phyloP scores from a whole-genome alignment of 176 grass and related monocot genomes.

The Oryza meyeriana region DNA sequence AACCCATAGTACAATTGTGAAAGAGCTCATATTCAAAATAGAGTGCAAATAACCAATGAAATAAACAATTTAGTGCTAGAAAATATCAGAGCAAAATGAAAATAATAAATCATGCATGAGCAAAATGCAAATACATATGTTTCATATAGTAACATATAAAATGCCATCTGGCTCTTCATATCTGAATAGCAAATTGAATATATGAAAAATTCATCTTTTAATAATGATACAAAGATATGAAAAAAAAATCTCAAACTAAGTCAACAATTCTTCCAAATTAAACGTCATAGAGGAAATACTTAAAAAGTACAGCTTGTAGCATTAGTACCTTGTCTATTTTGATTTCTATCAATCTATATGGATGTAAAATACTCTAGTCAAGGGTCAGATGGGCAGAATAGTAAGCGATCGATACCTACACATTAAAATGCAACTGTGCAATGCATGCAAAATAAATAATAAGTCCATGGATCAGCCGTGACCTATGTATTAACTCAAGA shows the following conservation, averaged over 20 bases:
- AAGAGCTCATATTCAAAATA: not conserved
- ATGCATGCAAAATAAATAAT: slow-evolving; percentile 19
- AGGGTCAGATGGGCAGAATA: slow-evolving; percentile 31
- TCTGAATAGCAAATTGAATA: not conserved
- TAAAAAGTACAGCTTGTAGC: slow-evolving; percentile 3
- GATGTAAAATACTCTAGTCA: slow-evolving; percentile 27
- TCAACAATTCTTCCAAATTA: not conserved
- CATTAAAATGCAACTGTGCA: not conserved
- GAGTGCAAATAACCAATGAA: not conserved
- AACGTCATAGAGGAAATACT: not conserved
- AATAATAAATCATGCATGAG: not conserved
- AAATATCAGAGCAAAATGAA: not conserved
- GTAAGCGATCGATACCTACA: slow-evolving; percentile 28
- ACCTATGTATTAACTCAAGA: not conserved
- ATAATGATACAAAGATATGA: not conserved
- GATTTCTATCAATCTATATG: slow-evolving; percentile 5
- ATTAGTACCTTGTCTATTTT: not conserved
- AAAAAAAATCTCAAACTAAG: not conserved
- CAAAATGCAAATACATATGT: not conserved
- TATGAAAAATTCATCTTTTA: not conserved
- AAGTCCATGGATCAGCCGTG: not conserved
- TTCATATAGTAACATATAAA: not conserved
- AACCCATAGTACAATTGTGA: not conserved
- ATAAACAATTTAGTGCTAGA: not conserved
- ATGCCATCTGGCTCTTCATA: not conserved